Evolutionary conservation across 2,329 filamentous ascomycete species (phyloP), one percentile per base, ranked within the genome.

Genomic region (Fulvia fulva): DNA sequence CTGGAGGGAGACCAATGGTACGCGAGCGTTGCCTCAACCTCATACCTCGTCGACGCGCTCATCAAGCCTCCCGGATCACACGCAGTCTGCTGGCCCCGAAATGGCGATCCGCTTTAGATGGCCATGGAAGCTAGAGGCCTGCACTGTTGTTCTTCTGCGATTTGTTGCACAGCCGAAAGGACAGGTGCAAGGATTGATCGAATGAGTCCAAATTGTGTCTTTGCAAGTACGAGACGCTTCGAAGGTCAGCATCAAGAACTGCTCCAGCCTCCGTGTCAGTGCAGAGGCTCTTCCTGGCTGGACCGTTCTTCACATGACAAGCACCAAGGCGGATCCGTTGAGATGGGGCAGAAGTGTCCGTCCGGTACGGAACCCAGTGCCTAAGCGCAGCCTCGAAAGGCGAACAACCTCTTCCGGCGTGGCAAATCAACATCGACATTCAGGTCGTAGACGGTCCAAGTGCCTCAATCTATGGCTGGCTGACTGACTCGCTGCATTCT

Each of bases 401-500:
- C 41, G n/a, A 45, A n/a, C 41, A 21, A 45, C n/a, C 14, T 8
- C 37, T 53, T 46, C 53, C 56, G 59, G 55, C 14, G 56, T 63
- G 61, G 59, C 61, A 55, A 59, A 63, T 59, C 51, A 59, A 43
- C 51, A 59, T 59, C 56, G 57, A 57, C 57, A 51, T 37, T 45
- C 47, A n/a, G n/a, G n/a, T n/a, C n/a, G n/a, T n/a, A n/a, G n/a
- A n/a, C n/a, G n/a, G n/a, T n/a, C n/a, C n/a, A n/a, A n/a, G n/a
- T n/a, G n/a, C 49, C 54, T 9, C 45, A 54, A 21, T 52, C 16
- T 41, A 28, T 21, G 47, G 52, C 43, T 50, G 19, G 22, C 32
- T 44, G 46, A 43, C 53, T 14, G 25, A 16, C 21, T 7, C 37
- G 30, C 37, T 41, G 49, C 14, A 23, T 23, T 34, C 28, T 37